Base-by-base conservation (phyloP, 1,284 basidiomycete species). In the Cryptococcus maquisensis region DNA sequence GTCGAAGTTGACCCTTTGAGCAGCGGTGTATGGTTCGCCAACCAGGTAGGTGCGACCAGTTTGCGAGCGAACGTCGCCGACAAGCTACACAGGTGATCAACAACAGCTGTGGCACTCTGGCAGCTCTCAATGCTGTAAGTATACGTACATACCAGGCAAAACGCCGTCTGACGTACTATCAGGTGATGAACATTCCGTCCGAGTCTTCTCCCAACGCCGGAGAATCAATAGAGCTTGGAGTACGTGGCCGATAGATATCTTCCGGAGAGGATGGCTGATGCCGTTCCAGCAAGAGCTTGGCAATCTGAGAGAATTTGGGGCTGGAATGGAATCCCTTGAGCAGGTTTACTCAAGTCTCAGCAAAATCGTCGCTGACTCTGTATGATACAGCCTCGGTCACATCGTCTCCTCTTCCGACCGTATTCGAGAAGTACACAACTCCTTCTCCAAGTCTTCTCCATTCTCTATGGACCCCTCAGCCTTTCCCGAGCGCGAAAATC, bases 101-200 rank as follows among this genome's bases (percentile, higher is more conserved):
- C 78, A 96, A 96, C 66, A 89, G 90, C 4, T 95, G 92, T 67
- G 91, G 90, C 13, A 93, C 91, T 13, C 80, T 97, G 42, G 92
- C 93, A 1, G 89, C 96, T 20, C 79, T 96, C 59, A 97, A 97
- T 71, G 90, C 90, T 24, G 74, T 68, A 28, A 56, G 62, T 54
- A 45, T 20, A 8, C 35, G 20, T 38, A 32, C n/a, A 26, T 40
- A 15, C 32, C 41, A 10, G n/a, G 35, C 37, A 47, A 45, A 49
- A 44, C 8, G 12, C 28, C 41, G 12, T 32, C 28, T 32, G 28
- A 32, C 28, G 5, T 46, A 5, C 10, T 21, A 12, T 9, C 24
- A 66, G 64, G 80, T 92, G n/a, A 88, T 90, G 66, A 95, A 95
- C 74, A 87, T 95, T 58, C 83, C 84, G 4, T 51, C 61, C 9